Base-by-base conservation (phyloP, 345 rosid species). In the Cardamine chenopodiifolia region DNA sequence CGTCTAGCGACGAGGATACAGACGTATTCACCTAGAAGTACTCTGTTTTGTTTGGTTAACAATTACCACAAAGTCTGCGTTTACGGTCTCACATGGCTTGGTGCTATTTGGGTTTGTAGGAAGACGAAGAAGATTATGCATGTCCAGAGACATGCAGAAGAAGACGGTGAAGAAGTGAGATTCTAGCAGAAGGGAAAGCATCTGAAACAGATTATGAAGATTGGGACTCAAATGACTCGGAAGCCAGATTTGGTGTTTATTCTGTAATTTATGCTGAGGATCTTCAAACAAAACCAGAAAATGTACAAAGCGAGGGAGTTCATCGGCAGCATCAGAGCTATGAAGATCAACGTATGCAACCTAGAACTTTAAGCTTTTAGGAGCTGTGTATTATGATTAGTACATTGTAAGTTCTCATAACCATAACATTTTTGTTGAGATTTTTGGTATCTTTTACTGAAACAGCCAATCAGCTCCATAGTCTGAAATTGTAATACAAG, bases 1-100 rank as follows among this genome's bases (percentile, higher is more conserved):
- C 83, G 22, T 79, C 87, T 4, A 93, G 85, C 49, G 89, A 85
- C 31, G 87, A 91, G 45, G 90, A 86, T 22, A 78, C 79, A 12
- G 90, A 86, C 2, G 72, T 77, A 40, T 65, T 31, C 2, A 0
- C n/a, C 22, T 77, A 22, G 0, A 58, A 64, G 64, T 28, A 29
- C 45, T 50, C 26, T 75, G 15, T 35, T 40, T 61, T 28, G 34
- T 18, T 4, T 56, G 66, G 52, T 6, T 70, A 57, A 54, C 44
- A 22, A n/a, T 54, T 15, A 48, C 28, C 19, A 23, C 12, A 34
- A 12, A 17, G 17, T 49, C 19, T 29, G 0, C 68, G 50, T 47
- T 67, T 42, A 73, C 45, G 52, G 49, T 32, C 70, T 59, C 13
- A 61, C 45, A 59, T 59, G 62, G 42, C 26, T 49, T 65, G 71